Base-by-base conservation (phyloP, 2,329 filamentous ascomycete genomes). In the Aspergillus jensenii region DNA sequence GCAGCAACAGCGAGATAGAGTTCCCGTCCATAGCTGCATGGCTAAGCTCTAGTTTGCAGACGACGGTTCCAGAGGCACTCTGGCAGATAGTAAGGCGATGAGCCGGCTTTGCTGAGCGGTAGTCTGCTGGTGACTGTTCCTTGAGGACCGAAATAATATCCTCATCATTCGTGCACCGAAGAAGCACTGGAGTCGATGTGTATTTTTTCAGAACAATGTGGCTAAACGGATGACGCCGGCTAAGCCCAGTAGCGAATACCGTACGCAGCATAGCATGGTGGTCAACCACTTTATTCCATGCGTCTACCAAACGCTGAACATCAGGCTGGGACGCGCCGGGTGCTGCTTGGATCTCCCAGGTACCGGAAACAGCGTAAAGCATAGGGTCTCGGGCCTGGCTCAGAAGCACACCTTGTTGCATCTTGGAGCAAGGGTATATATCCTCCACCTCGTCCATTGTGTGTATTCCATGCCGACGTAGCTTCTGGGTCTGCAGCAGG, bases 11-110 rank as follows among this genome's bases (percentile, higher is more conserved):
- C 0, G 79, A 76, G 44, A 82, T 77, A 0, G 81, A 83, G 33
- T 73, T 75, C 0, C 81, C 82, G 66, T 84, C 82, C 69, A 78
- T 80, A 25, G 81, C 77, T 11, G 76, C 78, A 61, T 84, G 81
- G 61, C 77, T 83, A 21, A 84, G 70, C 53, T 83, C 81, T 11
- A 83, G 68, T 40, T 78, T 78, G 41, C 77, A 76, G 62, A 78
- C 78, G 0, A 81, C 58, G 46, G 68, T 69, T 15, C 68, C 68
- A 2, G 63, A 60, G 2, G 65, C 66, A 6, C 76, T 78, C 62
- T 76, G 73, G 55, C 77, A 80, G 31, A 82, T 71, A 1, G 73
- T 78, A 48, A 82, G 72, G 3, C 75, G 74, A 63, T 83, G 78
- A 21, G 79, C 74, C 2, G 80, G 75, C 7, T 71, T 59, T 4